These are phyloP conservation scores for Calycina marina DNA, from an alignment of 2,329 filamentous ascomycete species.

Conservation along the genomic window DNA sequence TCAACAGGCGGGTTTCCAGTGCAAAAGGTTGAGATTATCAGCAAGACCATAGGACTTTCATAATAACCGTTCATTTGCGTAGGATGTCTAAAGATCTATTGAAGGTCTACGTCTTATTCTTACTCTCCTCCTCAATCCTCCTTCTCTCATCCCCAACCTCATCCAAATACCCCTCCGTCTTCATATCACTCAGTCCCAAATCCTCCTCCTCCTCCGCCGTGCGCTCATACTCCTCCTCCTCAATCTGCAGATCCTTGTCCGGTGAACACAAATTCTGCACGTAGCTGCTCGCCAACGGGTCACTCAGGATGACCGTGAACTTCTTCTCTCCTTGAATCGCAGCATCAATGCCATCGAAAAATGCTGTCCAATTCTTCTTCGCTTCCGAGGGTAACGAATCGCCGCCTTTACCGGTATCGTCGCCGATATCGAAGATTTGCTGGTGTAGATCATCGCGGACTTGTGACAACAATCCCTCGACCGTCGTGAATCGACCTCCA, in stretches of 20 bases:
- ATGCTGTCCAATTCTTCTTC: constrained; percentile 60
- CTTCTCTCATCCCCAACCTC: constrained; percentile 16
- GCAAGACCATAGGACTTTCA: too few relatives aligned
- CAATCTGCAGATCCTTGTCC: constrained; percentile 63
- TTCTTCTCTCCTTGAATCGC: constrained; percentile 69
- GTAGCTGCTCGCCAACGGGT: constrained; percentile 85
- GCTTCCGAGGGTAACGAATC: constrained; percentile 60
- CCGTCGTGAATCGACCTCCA: constrained; percentile 89
- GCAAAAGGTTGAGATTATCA: too few relatives aligned
- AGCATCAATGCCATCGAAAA: constrained; percentile 62
- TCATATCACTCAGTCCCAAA: constrained; percentile 82
- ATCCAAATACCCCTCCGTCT: constrained; percentile 60
- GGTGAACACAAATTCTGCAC: constrained; percentile 81
- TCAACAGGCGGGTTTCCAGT: too few relatives aligned
- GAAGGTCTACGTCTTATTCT: too few relatives aligned
- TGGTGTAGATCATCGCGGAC: constrained; percentile 78
- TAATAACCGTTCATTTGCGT: too few relatives aligned
- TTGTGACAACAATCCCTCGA: constrained; percentile 86
- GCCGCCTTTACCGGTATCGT: constrained; percentile 42
- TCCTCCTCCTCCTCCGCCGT: constrained; percentile 92
- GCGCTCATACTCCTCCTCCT: constrained; percentile 66
- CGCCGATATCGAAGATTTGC: constrained; percentile 70
- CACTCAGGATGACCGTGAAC: constrained; percentile 72
- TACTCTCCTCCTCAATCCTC: too few relatives aligned
- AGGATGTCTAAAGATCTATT: too few relatives aligned